A percentile compares a stretch with the other conserved stretches of the same genome.
phyloP scores from a whole-genome alignment of 306 rosid species.

The Albizia julibrissin region DNA sequence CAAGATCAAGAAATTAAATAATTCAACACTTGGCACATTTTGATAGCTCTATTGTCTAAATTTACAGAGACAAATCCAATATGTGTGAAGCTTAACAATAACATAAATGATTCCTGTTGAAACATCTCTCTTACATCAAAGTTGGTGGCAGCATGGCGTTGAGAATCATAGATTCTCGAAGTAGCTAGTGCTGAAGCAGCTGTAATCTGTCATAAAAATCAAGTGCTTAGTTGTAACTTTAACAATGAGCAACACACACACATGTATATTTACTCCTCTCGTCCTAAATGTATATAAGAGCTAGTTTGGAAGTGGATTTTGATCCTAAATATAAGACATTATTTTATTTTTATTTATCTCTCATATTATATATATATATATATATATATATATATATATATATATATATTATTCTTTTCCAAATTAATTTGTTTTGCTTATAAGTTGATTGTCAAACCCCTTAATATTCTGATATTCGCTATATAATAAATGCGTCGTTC shows the following conservation, averaged over 20 bases:
- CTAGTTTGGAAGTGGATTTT: no score
- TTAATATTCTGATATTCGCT: no score
- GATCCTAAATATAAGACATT: no score
- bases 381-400: no score
- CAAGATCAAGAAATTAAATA: constrained; percentile 9
- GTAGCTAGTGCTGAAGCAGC: constrained; percentile 52
- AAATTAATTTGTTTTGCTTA: no score
- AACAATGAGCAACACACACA: not conserved
- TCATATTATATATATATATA: no score
- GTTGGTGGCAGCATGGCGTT: constrained; percentile 32
- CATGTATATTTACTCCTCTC: no score
- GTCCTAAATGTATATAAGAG: no score
- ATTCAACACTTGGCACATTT: constrained; percentile 35
- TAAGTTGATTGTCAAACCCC: no score
- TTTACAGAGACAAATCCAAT: constrained; percentile 42
- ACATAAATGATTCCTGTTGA: constrained; percentile 26
- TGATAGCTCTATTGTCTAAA: constrained; percentile 38
- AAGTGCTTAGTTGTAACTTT: not conserved
- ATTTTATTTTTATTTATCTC: no score
- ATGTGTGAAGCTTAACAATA: not conserved
- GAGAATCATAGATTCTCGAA: constrained; percentile 16
- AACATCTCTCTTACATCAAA: constrained; percentile 19
- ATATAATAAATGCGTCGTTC: no score
- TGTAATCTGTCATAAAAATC: constrained; percentile 62
- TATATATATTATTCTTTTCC: no score